Base-by-base conservation (phyloP, 2,329 filamentous ascomycete genomes). In the Hymenoscyphus repandus region DNA sequence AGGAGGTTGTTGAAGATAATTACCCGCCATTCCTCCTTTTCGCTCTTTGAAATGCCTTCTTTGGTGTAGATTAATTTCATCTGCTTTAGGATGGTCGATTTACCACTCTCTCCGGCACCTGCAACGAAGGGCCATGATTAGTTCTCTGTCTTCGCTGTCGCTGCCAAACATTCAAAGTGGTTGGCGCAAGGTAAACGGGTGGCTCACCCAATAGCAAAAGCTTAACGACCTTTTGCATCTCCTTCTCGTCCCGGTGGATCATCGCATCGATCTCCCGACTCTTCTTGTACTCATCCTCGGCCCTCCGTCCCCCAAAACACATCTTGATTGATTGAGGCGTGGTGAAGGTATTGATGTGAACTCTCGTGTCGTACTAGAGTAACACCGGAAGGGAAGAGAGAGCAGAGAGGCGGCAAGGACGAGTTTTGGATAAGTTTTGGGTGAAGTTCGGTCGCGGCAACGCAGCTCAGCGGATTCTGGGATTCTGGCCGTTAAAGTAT, bases 61-160 rank as follows among this genome's bases (percentile, higher is more conserved):
- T 90, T 85, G 12, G 90, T 84, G 69, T 97, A 93, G 62, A 99
- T 96, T 70, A 99, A 84, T 69, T 92, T 92, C 93, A 99, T 97
- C 76, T 97, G 92, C 75, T 97, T 97, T 59, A 97, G 81, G 53
- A 97, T 91, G 1, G 92, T 97, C 7, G 92, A 96, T 72, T 97
- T 97, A 59, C 92, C 89, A 52, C 87, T 93, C 72, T 97, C 92
- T 66, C 92, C 92, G 63, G 92, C 92, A 69, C 92, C 91, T 96
- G 37, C 47, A 45, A 37, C n/a, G 22, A 36, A 43, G 17, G 17
- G 38, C 38, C n/a, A 22, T 32, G 45, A 46, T 62, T 57, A 63
- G 57, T 49, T 40, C n/a, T 48, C 45, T 17, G 33, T 48, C 18
- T 3, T 15, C n/a, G 38, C 18, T 7, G 38, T 20, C n/a, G 17